A percentile compares a stretch with the other conserved stretches of the same genome.
Conservation (phyloP, 2,329 filamentous ascomycete genomes). For the Verticillium tricorpus region DNA sequence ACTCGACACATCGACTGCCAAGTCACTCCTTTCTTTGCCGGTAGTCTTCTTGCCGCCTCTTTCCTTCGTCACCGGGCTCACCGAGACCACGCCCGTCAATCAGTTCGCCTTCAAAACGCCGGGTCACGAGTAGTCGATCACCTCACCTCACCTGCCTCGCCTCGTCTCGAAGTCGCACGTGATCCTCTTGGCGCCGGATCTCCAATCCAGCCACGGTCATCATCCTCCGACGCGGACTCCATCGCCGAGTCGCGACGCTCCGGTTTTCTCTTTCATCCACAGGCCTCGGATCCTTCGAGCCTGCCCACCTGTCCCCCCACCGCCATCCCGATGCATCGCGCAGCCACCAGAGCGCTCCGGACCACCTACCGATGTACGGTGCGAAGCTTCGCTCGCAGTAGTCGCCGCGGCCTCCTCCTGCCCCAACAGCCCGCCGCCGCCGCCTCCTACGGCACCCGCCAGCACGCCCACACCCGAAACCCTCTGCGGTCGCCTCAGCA, state of each 20-base stretch:
- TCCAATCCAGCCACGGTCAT: background rate
- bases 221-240: background rate
- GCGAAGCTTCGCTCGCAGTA: constrained; percentile 52
- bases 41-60: background rate
- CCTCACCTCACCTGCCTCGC: background rate
- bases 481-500: constrained; percentile 10
- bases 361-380: constrained; percentile 61
- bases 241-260: background rate
- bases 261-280: background rate
- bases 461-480: constrained; percentile 9
- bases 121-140: background rate
- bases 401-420: constrained; percentile 35
- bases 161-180: background rate
- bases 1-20: background rate
- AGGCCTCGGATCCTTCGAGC: background rate
- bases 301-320: background rate
- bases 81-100: background rate
- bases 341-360: constrained; percentile 62
- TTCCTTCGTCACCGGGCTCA: background rate
- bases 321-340: constrained; percentile 61
- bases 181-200: background rate
- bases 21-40: background rate
- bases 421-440: constrained; percentile 13
- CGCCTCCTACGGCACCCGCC: constrained; percentile 13
- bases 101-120: background rate